phyloP scores from a whole-genome alignment of 1,284 basidiomycete genomes.

The Naganishia sp. region DNA sequence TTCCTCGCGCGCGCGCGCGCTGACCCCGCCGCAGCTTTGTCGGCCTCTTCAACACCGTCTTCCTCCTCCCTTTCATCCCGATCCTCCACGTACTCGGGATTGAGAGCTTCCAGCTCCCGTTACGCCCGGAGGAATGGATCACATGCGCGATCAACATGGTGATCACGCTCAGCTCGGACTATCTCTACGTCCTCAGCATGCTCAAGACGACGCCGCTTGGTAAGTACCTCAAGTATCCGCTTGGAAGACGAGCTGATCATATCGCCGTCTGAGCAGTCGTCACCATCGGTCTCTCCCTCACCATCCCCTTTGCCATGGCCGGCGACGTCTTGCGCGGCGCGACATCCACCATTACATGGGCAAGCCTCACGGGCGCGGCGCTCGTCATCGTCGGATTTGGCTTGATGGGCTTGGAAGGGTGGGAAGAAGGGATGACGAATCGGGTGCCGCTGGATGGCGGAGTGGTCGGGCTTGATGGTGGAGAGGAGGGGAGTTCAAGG shows the following conservation, averaged over 20 bases:
- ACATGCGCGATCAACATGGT: constrained; percentile 81
- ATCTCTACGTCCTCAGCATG: constrained; percentile 82
- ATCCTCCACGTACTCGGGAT: constrained; percentile 73
- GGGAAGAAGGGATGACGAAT: constrained; percentile 36
- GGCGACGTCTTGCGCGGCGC: constrained; percentile 46
- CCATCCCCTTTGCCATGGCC: constrained; percentile 64
- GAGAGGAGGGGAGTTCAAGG: not conserved
- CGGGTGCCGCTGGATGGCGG: constrained; percentile 12
- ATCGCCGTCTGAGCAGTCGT: constrained; percentile 60
- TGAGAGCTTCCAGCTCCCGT: constrained; percentile 77
- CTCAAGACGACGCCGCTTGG: constrained; percentile 87
- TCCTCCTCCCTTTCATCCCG: constrained; percentile 78
- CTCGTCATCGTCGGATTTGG: constrained; percentile 61
- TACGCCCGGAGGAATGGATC: constrained; percentile 61
- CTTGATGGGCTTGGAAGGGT: constrained; percentile 51
- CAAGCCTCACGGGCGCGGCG: constrained; percentile 62
- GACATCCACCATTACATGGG: constrained; percentile 57
- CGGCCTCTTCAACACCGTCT: constrained; percentile 81
- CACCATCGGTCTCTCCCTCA: constrained; percentile 91
- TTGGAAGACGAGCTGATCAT: not conserved
- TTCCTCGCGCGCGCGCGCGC: constrained; percentile 61
- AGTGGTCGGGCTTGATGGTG: not conserved
- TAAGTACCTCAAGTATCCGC: constrained; percentile 33
- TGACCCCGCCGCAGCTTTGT: constrained; percentile 62
- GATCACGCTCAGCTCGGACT: constrained; percentile 82